phyloP scores from a whole-genome alignment of 768 basidiomycete genomes.

The Melanogaster broomeanus region DNA sequence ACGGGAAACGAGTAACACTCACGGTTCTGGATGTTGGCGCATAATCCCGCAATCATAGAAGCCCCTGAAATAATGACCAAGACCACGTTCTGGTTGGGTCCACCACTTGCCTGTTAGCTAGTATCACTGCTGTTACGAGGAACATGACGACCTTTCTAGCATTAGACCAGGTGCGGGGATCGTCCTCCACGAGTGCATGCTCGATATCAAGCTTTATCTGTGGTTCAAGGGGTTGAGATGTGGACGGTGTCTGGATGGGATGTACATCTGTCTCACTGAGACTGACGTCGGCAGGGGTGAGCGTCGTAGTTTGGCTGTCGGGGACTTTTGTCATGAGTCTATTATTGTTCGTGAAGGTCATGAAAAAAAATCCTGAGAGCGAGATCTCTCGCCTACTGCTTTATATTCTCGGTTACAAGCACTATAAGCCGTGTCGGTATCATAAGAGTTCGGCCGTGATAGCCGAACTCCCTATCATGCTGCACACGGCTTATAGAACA shows the following conservation, averaged over 20 bases:
- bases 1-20: neutral
- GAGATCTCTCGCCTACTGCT: neutral
- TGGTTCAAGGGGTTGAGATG: neutral
- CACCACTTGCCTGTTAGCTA: neutral
- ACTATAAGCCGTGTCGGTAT: neutral
- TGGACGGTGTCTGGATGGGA: neutral
- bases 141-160: constrained; percentile 49
- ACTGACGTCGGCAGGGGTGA: neutral
- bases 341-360: neutral
- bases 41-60: constrained; percentile 30
- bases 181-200: constrained; percentile 52
- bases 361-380: neutral
- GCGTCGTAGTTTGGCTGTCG: neutral
- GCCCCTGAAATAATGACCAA: constrained; percentile 28
- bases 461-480: too few relatives aligned
- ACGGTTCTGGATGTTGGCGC: constrained; percentile 33
- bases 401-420: neutral
- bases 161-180: constrained; percentile 62
- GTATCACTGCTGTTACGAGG: neutral
- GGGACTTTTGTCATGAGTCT: constrained; percentile 6
- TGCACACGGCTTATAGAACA: too few relatives aligned
- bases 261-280: neutral
- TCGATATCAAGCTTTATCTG: constrained; percentile 34
- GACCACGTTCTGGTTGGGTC: constrained; percentile 14
- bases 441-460: too few relatives aligned